Evolutionary conservation across 176 grass and related monocot genomes (phyloP).

Genomic region (Musa troglodytarum): DNA sequence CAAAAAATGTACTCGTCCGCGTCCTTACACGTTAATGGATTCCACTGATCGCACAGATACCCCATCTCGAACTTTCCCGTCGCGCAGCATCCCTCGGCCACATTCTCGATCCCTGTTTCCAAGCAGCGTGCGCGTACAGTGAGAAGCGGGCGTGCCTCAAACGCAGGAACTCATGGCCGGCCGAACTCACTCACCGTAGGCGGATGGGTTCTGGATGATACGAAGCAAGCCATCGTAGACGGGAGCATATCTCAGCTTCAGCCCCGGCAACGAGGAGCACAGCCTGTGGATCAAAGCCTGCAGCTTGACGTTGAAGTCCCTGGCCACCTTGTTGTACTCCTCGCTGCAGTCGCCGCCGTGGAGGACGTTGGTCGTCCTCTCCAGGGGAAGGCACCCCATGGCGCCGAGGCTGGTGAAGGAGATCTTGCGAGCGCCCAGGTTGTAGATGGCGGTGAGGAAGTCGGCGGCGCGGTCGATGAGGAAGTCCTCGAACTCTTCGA

Average conservation of each 20-base stretch:
- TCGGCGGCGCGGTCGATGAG: not conserved
- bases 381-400: conserved; percentile 15
- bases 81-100: not conserved
- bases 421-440: conserved; percentile 3
- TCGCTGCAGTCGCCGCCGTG: conserved; percentile 1
- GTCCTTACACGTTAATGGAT: not conserved
- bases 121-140: not conserved
- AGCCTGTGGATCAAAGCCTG: not conserved
- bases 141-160: not conserved
- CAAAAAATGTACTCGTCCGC: conserved; percentile 1
- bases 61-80: conserved; percentile 6
- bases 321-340: conserved; percentile 11
- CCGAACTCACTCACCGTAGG: not conserved
- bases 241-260: conserved; percentile 1
- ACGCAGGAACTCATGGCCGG: not conserved
- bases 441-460: conserved; percentile 1
- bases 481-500: conserved; percentile 2
- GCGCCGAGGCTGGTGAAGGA: conserved; percentile 1
- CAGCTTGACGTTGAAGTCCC: conserved; percentile 11
- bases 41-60: conserved; percentile 1
- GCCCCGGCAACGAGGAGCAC: not conserved
- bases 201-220: not conserved
- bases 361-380: not conserved
- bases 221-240: not conserved
- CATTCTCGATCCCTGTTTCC: conserved; percentile 5